Evolutionary conservation across 768 basidiomycete genomes (phyloP), one percentile per base, ranked within the genome.

Genomic region (Lentinus tigrinus): DNA sequence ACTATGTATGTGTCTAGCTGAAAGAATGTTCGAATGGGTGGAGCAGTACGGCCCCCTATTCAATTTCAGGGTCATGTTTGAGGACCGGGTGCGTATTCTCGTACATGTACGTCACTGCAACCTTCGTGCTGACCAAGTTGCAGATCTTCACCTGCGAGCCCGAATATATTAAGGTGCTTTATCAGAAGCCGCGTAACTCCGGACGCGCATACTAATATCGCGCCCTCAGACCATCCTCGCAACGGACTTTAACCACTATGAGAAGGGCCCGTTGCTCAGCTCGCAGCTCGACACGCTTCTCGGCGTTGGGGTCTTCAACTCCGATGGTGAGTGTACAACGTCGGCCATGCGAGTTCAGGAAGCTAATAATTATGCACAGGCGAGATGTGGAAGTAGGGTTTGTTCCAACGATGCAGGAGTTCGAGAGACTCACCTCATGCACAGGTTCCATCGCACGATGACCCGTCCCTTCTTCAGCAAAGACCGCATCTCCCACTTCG

Each of bases 351-450:
- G n/a, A n/a, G n/a, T n/a, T n/a, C n/a, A n/a, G n/a, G n/a, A n/a
- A n/a, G n/a, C n/a, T n/a, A n/a, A n/a, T n/a, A n/a, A 4, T 14
- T 39, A 13, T 50, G 6, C 39, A n/a, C n/a, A 85, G 85, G 85
- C n/a, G 83, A 87, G 1, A 76, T 82, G 70, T 89, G 88, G 88
- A 89, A 85, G 84, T 87, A 63, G 42, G 71, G 11, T 42, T 17
- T 16, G n/a, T 19, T 16, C 59, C 49, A 19, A 27, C 14, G 1
- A 3, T 11, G 19, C 38, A 17, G 8, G 39, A 8, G 26, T 4
- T 11, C 1, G 21, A 4, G 21, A 4, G 26, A 37, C 16, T 36
- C 42, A 28, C 1, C 9, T 26, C 19, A 53, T 17, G 36, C 0
- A 16, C 51, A 84, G 86, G 65, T 81, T 87, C 63, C 87, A 89